These are phyloP conservation scores for Kregervanrija fluxuum DNA, from an alignment of 805 yeast genomes.

Conservation along the genomic window DNA sequence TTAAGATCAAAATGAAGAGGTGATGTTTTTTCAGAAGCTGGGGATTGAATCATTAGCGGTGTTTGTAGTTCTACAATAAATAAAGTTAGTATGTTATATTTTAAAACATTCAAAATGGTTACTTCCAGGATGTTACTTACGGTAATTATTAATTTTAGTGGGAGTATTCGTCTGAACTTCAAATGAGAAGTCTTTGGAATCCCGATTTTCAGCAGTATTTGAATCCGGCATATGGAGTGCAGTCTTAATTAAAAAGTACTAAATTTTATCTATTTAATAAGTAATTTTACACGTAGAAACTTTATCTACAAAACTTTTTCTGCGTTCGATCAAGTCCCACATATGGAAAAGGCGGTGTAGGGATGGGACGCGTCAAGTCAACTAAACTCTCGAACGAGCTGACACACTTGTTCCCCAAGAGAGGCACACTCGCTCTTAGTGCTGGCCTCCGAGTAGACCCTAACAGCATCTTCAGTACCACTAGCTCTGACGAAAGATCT, in stretches of 20 bases:
- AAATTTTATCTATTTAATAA: too few relatives aligned
- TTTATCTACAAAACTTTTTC: too few relatives aligned
- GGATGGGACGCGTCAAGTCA: background rate
- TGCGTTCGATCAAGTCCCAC: too few relatives aligned
- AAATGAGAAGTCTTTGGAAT: background rate
- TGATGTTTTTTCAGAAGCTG: slow-evolving; percentile 20
- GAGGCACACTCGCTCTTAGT: slow-evolving; percentile 40
- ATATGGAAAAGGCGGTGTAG: too few relatives aligned
- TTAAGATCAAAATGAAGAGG: slow-evolving; percentile 13
- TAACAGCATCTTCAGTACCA: slow-evolving; percentile 96
- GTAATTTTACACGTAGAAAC: too few relatives aligned
- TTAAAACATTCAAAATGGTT: too few relatives aligned
- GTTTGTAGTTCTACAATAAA: background rate
- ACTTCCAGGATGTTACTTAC: too few relatives aligned
- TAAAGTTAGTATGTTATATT: too few relatives aligned
- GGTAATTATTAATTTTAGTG: too few relatives aligned
- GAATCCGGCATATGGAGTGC: too few relatives aligned
- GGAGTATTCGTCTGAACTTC: too few relatives aligned
- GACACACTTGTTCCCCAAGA: slow-evolving; percentile 35
- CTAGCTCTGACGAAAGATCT: slow-evolving; percentile 94
- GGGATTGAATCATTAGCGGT: slow-evolving; percentile 9
- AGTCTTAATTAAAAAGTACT: too few relatives aligned
- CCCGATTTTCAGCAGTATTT: background rate
- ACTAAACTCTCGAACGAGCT: slow-evolving; percentile 24
- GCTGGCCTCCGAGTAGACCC: slow-evolving; percentile 88